Conservation (phyloP, 257 asterid species). For the Nicotiana obtusifolia region DNA sequence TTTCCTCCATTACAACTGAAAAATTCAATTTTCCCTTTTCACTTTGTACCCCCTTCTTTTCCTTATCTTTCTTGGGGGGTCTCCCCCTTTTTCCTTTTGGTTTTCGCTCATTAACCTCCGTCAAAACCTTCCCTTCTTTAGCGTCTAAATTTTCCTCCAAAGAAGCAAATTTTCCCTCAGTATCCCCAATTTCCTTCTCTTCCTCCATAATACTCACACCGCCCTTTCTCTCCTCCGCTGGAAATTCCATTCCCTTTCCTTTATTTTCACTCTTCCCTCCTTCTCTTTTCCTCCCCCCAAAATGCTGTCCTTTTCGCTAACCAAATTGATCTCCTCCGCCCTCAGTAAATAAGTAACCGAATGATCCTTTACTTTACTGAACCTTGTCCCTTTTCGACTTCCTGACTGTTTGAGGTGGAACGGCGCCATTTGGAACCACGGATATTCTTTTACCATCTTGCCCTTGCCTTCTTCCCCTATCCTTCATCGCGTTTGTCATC, state of each 20-base stretch:
- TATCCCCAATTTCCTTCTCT: background rate
- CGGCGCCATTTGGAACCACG: background rate
- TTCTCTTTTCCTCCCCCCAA: no score
- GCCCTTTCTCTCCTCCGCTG: background rate
- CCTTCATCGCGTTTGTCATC: background rate
- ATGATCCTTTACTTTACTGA: background rate
- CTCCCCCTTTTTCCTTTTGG: background rate
- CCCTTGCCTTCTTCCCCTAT: background rate
- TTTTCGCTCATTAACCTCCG: background rate
- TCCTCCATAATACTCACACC: background rate
- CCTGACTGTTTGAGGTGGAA: background rate
- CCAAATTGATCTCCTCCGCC: no score
- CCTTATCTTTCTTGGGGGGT: background rate
- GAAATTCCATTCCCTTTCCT: background rate
- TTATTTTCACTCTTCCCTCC: background rate
- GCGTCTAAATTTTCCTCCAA: background rate
- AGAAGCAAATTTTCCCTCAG: background rate
- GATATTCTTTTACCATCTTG: background rate
- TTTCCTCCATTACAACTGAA: background rate
- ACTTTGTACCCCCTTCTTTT: background rate
- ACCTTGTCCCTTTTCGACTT: background rate
- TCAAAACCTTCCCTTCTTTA: background rate
- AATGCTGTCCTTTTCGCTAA: background rate
- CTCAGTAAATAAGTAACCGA: background rate
- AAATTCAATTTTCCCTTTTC: no score